Conservation (phyloP, 352 stramenopile genomes). For the Phytophthora quininea region DNA sequence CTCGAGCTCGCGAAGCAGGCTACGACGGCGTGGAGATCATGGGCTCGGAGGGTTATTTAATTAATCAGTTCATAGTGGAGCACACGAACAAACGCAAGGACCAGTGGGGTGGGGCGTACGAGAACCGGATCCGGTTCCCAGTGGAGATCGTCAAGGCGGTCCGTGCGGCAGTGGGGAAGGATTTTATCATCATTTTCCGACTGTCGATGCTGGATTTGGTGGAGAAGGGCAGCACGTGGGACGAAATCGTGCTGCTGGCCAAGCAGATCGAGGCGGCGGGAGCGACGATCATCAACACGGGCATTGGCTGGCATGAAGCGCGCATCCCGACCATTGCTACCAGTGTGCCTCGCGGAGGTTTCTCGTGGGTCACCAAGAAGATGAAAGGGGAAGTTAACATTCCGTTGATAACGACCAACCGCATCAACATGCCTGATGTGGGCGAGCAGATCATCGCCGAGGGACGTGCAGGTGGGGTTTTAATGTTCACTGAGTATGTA, state of each 20-base stretch:
- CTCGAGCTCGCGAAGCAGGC: constrained; percentile 87
- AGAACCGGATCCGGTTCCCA: constrained; percentile 94
- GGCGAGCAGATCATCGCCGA: constrained; percentile 90
- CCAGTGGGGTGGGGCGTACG: constrained; percentile 94
- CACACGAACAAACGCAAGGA: constrained; percentile 96
- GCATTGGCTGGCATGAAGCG: constrained; percentile 98
- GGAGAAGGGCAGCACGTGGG: constrained; percentile 86
- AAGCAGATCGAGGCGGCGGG: constrained; percentile 92
- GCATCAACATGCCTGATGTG: constrained; percentile 96
- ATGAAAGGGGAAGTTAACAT: constrained; percentile 89
- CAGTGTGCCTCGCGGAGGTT: constrained; percentile 93
- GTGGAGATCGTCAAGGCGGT: constrained; percentile 95
- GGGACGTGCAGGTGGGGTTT: constrained; percentile 58
- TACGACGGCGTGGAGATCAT: constrained; percentile 99
- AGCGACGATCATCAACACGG: constrained; percentile 97
- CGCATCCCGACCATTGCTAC: constrained; percentile 97
- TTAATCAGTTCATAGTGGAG: constrained; percentile 97
- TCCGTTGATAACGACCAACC: constrained; percentile 96
- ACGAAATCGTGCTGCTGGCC: constrained; percentile 92
- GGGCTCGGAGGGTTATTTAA: constrained; percentile 98
- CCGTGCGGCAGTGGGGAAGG: constrained; percentile 85
- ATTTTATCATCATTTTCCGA: constrained; percentile 99
- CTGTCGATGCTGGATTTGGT: constrained; percentile 97
- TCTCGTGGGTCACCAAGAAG: constrained; percentile 95
- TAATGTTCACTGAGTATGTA: background rate